Conservation (phyloP, 768 basidiomycete species). For the Termitomyces sp. region DNA sequence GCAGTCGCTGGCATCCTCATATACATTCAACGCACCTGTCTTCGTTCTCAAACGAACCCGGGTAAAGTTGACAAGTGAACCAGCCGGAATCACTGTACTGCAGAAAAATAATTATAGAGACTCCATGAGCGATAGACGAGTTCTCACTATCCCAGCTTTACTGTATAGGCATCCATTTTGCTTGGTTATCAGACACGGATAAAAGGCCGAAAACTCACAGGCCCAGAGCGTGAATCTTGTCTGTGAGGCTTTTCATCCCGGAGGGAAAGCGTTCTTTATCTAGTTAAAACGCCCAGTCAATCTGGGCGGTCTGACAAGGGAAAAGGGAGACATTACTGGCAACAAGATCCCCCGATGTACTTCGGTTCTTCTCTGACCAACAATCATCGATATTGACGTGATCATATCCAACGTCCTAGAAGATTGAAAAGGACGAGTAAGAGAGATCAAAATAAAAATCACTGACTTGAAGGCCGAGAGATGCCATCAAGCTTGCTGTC, state of each 20-base stretch:
- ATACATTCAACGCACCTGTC: neutral
- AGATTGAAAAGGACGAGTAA: neutral
- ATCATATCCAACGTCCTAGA: constrained; percentile 52
- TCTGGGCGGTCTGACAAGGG: neutral
- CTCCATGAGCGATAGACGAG: neutral
- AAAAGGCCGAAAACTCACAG: constrained; percentile 32
- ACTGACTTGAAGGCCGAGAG: constrained; percentile 44
- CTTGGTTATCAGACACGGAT: neutral
- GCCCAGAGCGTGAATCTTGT: constrained; percentile 51
- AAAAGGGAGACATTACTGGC: constrained; percentile 32
- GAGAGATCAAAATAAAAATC: neutral
- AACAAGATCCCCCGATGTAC: constrained; percentile 46
- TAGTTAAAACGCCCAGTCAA: neutral
- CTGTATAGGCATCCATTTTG: constrained; percentile 15
- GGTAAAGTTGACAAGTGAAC: constrained; percentile 65
- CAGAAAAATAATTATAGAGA: neutral
- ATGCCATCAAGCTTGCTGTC: constrained; percentile 47
- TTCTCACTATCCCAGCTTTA: constrained; percentile 36
- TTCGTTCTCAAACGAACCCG: constrained; percentile 61
- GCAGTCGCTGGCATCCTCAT: too few relatives aligned
- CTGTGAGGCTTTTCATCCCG: constrained; percentile 55
- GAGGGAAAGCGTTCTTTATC: constrained; percentile 39
- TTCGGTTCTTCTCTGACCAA: constrained; percentile 55
- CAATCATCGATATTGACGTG: constrained; percentile 66
- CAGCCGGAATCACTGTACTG: constrained; percentile 64